phyloP scores from a whole-genome alignment of 2,329 filamentous ascomycete genomes.

The Lachnellula willkommii region DNA sequence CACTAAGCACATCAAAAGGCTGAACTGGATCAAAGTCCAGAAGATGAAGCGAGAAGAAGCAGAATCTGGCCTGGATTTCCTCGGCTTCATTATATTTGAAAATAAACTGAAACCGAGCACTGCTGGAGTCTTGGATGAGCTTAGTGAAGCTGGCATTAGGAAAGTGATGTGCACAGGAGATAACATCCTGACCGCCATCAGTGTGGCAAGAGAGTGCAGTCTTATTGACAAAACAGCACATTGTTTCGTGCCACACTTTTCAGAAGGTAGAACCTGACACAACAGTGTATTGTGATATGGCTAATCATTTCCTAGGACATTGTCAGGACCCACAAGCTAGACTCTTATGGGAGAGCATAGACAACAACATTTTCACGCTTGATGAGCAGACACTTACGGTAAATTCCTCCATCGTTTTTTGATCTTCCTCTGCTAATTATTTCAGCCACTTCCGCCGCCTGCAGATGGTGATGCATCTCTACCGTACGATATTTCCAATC shows the following conservation, averaged over 20 bases:
- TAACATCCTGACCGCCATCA: slow-evolving; percentile 95
- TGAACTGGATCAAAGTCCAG: slow-evolving; percentile 91
- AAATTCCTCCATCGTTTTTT: slow-evolving; percentile 22
- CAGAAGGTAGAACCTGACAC: slow-evolving; percentile 50
- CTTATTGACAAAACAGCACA: slow-evolving; percentile 75
- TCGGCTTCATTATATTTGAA: slow-evolving; percentile 97
- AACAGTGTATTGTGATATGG: not conserved
- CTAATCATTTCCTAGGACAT: slow-evolving; percentile 47
- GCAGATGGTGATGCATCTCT: slow-evolving; percentile 72
- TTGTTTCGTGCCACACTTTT: slow-evolving; percentile 88
- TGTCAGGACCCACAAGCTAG: slow-evolving; percentile 66
- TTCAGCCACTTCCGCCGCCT: slow-evolving; percentile 64
- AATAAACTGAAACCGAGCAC: slow-evolving; percentile 95
- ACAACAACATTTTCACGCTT: slow-evolving; percentile 71
- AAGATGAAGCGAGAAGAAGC: slow-evolving; percentile 86
- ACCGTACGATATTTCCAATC: slow-evolving; percentile 75
- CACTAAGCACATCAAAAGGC: slow-evolving; percentile 76
- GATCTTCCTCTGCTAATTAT: slow-evolving; percentile 9
- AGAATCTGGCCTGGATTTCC: slow-evolving; percentile 77
- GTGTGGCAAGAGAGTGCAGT: slow-evolving; percentile 84
- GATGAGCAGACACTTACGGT: slow-evolving; percentile 72
- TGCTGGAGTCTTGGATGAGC: slow-evolving; percentile 71
- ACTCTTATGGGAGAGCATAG: slow-evolving; percentile 90
- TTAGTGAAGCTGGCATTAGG: slow-evolving; percentile 76
- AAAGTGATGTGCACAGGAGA: slow-evolving; percentile 97